phyloP scores from a whole-genome alignment of 306 rosid species.

The Canavalia gladiata region DNA sequence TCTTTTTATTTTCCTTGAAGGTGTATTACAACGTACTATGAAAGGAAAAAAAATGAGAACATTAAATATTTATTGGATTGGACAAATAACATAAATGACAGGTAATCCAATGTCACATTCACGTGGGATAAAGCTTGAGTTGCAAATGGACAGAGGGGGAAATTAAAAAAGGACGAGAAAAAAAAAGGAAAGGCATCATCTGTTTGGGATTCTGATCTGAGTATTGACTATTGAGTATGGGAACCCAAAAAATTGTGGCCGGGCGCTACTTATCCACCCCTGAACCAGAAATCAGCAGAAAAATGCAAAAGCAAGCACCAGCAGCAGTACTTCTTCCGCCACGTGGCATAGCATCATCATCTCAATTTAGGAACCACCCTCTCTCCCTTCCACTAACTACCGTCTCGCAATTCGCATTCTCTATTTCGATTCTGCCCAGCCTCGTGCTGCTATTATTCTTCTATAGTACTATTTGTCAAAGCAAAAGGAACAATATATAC shows the following conservation, averaged over 20 bases:
- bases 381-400: neutral
- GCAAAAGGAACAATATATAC: neutral
- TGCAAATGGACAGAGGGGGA: neutral
- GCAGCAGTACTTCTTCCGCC: neutral
- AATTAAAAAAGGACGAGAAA: neutral
- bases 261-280: slow-evolving; percentile 51
- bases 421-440: neutral
- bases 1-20: no score
- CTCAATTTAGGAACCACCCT: slow-evolving; percentile 16
- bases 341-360: slow-evolving; percentile 61
- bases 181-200: slow-evolving; percentile 1
- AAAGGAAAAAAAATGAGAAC: no score
- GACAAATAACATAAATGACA: neutral
- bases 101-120: neutral
- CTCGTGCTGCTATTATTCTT: neutral
- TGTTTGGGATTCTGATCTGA: slow-evolving; percentile 7
- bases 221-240: neutral
- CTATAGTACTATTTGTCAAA: neutral
- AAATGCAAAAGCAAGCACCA: slow-evolving; percentile 18
- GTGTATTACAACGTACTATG: no score
- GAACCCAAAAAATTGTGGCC: slow-evolving; percentile 38
- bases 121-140: slow-evolving; percentile 33
- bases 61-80: no score
- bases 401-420: slow-evolving; percentile 34
- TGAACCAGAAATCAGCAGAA: slow-evolving; percentile 36